Evolutionary conservation across 1,139 yeast genomes (phyloP), one percentile per base, ranked within the genome.

Genomic region (Scheffersomyces illinoinensis): DNA sequence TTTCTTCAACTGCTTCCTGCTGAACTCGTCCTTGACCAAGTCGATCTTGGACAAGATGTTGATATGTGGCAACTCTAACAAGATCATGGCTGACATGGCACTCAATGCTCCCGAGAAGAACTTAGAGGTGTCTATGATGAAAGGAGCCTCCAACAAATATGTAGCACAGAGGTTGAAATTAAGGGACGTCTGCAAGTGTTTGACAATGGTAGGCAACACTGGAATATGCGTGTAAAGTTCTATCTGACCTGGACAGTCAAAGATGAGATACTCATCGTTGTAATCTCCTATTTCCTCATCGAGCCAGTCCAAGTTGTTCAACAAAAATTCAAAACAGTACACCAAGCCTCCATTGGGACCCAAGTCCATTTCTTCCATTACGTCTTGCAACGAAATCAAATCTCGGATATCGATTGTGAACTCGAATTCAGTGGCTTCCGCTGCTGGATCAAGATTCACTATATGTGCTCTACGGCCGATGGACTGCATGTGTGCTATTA

Each of bases 161-260:
- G 97, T 87, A 14, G 98, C 98, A 79, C 99, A 95, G 24, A 96
- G 76, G 62, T 88, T 90, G 77, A 95, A 93, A 70, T 90, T 91
- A 68, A 93, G 78, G 63, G 86, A 88, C 59, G 86, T 85, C 67
- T 89, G 90, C 64, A 95, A 80, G 75, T 95, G 98, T 65, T 86
- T 87, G 10, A 92, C 96, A 18, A 95, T 86, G 5, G 92, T 85
- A 2, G 99, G 99, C 54, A 95, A 79, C 7, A 93, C 95, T 0
- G 99, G 98, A 47, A 93, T 87, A 73, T 95, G 99, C 3, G 97
- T 93, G 72, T 95, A 95, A 50, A 95, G 82, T 72, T 95, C 99
- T 62, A 96, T 93, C 73, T 95, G 99, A 1, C 99, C 99, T 0
- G 99, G 99, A 74, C 98, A 93, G 72, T 96, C 99, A 73, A 95